Conservation (phyloP, 2,329 filamentous ascomycete species). For the Diaporthe longicolla region DNA sequence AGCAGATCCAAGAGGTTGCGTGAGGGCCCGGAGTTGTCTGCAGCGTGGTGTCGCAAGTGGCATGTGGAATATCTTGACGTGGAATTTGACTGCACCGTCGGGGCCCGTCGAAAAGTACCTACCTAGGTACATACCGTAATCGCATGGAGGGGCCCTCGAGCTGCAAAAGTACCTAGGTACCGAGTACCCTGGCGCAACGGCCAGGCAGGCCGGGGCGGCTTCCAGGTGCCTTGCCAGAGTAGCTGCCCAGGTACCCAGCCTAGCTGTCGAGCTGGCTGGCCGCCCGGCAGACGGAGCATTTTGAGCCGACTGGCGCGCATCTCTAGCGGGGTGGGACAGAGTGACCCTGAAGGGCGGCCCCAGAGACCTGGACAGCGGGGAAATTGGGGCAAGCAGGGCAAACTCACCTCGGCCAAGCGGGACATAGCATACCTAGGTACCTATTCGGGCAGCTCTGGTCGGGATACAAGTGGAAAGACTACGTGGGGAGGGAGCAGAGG, state of each 20-base stretch:
- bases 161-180: slow-evolving; percentile 30
- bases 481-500: slow-evolving; percentile 12
- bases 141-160: slow-evolving; percentile 24
- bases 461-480: slow-evolving; percentile 23
- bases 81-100: slow-evolving; percentile 22
- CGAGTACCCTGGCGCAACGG: slow-evolving; percentile 9
- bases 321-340: slow-evolving; percentile 28
- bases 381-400: slow-evolving; percentile 23
- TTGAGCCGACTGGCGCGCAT: slow-evolving; percentile 44
- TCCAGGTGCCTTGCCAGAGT: no score
- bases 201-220: no score
- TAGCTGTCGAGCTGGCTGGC: no score
- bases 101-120: slow-evolving; percentile 23
- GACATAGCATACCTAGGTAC: slow-evolving; percentile 1
- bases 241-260: neutral
- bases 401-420: slow-evolving; percentile 34
- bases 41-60: slow-evolving; percentile 13
- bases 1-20: neutral
- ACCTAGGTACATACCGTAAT: slow-evolving; percentile 1
- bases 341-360: slow-evolving; percentile 22
- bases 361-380: slow-evolving; percentile 30
- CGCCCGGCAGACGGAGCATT: slow-evolving; percentile 35
- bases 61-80: slow-evolving; percentile 20
- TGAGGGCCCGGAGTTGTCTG: neutral
- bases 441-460: slow-evolving; percentile 15